Percentiles rank a stretch among this genome's conserved stretches.
phyloP scores from a whole-genome alignment of 2,329 filamentous ascomycete genomes.

The Trichophaea hybrida region DNA sequence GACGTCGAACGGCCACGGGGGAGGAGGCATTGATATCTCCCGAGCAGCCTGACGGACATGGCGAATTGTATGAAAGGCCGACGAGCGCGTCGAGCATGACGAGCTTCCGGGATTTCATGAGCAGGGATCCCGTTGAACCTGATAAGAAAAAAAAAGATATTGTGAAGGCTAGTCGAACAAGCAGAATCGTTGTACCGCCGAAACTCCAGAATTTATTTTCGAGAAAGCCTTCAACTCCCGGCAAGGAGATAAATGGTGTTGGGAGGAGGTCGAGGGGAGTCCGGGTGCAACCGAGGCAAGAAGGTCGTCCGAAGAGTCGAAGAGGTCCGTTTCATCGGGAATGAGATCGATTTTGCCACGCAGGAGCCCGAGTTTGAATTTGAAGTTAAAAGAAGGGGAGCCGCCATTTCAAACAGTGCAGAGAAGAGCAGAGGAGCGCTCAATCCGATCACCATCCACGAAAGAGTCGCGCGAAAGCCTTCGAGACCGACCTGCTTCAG shows the following conservation, averaged over 20 bases:
- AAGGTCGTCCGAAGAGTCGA: not conserved
- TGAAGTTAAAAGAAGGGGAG: not conserved
- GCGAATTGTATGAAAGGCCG: not conserved
- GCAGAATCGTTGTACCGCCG: not conserved
- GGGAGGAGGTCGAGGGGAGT: not conserved
- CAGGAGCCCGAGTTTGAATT: not conserved
- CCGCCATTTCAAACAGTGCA: not conserved
- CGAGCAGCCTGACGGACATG: not conserved
- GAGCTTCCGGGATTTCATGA: not conserved
- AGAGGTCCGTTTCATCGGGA: not conserved
- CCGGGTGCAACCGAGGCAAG: not conserved
- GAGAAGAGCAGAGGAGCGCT: not conserved
- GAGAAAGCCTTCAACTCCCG: not conserved
- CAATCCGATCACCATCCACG: not conserved
- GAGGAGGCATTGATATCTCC: not conserved
- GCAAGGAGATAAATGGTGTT: not conserved
- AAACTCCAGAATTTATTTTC: not conserved
- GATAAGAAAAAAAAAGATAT: not conserved
- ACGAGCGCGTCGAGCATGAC: not conserved
- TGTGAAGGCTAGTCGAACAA: not conserved
- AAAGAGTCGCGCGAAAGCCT: not conserved
- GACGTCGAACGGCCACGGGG: not conserved
- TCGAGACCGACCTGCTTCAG: not conserved
- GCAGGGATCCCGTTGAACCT: not conserved
- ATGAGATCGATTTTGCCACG: not conserved